A percentile compares a stretch with the other conserved stretches of the same genome.
phyloP scores from a whole-genome alignment of 2,329 filamentous ascomycete genomes.

The Rutstroemia sp. region DNA sequence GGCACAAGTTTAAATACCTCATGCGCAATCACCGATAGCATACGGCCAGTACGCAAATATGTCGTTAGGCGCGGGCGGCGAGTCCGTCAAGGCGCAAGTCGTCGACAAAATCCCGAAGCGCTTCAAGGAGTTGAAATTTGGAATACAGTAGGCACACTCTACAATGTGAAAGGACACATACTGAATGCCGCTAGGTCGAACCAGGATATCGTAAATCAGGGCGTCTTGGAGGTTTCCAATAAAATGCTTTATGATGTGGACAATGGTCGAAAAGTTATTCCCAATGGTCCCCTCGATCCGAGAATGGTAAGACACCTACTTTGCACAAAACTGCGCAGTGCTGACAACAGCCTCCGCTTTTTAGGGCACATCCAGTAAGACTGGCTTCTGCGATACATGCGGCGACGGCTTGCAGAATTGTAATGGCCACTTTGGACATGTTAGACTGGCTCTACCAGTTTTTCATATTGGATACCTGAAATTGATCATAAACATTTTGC shows the following conservation, averaged over 20 bases:
- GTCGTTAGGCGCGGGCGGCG: constrained; percentile 14
- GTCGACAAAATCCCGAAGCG: constrained; percentile 83
- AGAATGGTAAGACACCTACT: constrained; percentile 52
- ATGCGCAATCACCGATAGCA: constrained; percentile 1
- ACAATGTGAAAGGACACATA: constrained; percentile 1
- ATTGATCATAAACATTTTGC: constrained; percentile 83
- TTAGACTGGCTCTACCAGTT: constrained; percentile 80
- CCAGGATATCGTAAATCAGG: constrained; percentile 92
- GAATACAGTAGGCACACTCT: constrained; percentile 60
- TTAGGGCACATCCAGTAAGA: constrained; percentile 78
- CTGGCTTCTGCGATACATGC: constrained; percentile 73
- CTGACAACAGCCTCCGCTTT: background rate
- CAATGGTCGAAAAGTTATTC: constrained; percentile 65
- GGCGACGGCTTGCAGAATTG: constrained; percentile 74
- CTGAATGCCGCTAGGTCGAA: constrained; percentile 55
- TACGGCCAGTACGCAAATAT: constrained; percentile 19
- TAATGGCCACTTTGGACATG: constrained; percentile 92
- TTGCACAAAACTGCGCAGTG: background rate
- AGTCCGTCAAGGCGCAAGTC: constrained; percentile 72
- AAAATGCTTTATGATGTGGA: constrained; percentile 88
- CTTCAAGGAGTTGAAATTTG: constrained; percentile 90
- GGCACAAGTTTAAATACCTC: background rate
- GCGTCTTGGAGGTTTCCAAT: constrained; percentile 90
- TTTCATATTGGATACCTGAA: constrained; percentile 97
- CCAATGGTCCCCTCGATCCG: constrained; percentile 79